Evolutionary conservation across 331 rosid genomes (phyloP), one percentile per base, ranked within the genome.

Genomic region (Erythrophleum ivorense): DNA sequence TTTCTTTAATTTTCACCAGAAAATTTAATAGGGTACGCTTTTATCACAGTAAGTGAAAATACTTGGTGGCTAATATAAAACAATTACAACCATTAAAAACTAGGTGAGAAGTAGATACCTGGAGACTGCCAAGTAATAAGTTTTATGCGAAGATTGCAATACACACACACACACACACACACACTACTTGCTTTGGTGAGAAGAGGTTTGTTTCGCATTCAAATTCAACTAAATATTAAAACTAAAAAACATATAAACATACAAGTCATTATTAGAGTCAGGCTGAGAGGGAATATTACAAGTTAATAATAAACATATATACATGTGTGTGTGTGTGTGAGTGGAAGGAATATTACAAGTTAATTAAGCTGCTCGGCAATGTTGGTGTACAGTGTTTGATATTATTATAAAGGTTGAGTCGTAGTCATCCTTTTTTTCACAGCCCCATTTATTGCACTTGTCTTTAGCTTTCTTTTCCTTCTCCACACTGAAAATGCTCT

Each of bases 391-490:
- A 82, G 90, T 86, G 70, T 67, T 81, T 79, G 88, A 83, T 78
- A 90, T 80, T 89, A 89, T 95, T 89, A 84, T 90, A 90, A 87
- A 88, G 94, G 73, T 87, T 18, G 85, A 54, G 91, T 91, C 95
- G 33, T 84, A 79, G 88, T 91, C 94, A 81, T 83, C 85, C 62
- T 75, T 88, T 68, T 88, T 86, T 80, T 81, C 85, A 79, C 78
- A 54, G 71, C 80, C 84, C 81, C 79, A 86, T 88, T 84, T 86
- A 88, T 90, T 60, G 71, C 82, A 68, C 74, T 78, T 77, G 85
- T 88, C 89, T 54, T 85, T 89, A 88, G 87, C 86, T 89, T 89
- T 89, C 82, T 87, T 43, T 78, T 54, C 40, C 71, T 18, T 75
- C 85, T 70, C 77, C 85, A 64, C 81, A 67, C 88, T 43, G 24